A percentile compares a stretch with the other conserved stretches of the same genome.
These are phyloP conservation scores for Naumovozyma baii DNA, from an alignment of 805 yeast species.

Conservation along the genomic window DNA sequence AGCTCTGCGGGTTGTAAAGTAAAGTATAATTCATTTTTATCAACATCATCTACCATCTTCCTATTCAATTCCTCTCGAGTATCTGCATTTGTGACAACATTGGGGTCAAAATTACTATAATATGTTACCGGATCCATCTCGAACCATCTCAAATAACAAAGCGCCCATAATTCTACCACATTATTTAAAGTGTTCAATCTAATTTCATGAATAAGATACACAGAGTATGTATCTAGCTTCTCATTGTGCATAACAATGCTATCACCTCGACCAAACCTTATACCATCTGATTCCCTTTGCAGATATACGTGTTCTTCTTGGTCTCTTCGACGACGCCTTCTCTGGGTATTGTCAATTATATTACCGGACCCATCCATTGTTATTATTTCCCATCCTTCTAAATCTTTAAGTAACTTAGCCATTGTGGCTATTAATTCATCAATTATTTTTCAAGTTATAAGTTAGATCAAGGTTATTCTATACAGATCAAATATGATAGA, in stretches of 20 bases:
- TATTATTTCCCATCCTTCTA: slow-evolving; percentile 19
- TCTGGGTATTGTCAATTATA: slow-evolving; percentile 5
- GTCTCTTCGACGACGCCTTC: slow-evolving; percentile 10
- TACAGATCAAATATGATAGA: too few relatives aligned
- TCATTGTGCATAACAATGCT: slow-evolving; percentile 33
- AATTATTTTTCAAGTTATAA: too few relatives aligned
- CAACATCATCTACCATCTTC: slow-evolving; percentile 11
- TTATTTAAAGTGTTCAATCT: slow-evolving; percentile 36
- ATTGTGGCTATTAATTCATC: too few relatives aligned
- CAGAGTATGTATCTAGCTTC: slow-evolving; percentile 25
- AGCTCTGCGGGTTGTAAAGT: slow-evolving; percentile 39
- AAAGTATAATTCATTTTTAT: slow-evolving; percentile 41
- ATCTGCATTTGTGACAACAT: slow-evolving; percentile 10
- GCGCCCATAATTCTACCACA: slow-evolving; percentile 38
- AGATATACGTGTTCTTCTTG: slow-evolving; percentile 13
- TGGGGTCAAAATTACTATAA: slow-evolving; percentile 14
- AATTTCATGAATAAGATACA: slow-evolving; percentile 42
- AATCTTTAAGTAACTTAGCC: slow-evolving; percentile 14
- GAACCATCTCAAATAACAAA: slow-evolving; percentile 34
- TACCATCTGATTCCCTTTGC: slow-evolving; percentile 36
- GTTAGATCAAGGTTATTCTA: too few relatives aligned
- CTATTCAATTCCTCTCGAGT: slow-evolving; percentile 6
- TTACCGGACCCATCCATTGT: slow-evolving; percentile 15
- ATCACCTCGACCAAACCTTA: slow-evolving; percentile 43
- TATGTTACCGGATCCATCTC: slow-evolving; percentile 29